Percentiles rank a stretch among this genome's conserved stretches.
Evolutionary conservation across 495 filamentous ascomycete species (phyloP).

Genomic region (Saxophila tyrrhenica): DNA sequence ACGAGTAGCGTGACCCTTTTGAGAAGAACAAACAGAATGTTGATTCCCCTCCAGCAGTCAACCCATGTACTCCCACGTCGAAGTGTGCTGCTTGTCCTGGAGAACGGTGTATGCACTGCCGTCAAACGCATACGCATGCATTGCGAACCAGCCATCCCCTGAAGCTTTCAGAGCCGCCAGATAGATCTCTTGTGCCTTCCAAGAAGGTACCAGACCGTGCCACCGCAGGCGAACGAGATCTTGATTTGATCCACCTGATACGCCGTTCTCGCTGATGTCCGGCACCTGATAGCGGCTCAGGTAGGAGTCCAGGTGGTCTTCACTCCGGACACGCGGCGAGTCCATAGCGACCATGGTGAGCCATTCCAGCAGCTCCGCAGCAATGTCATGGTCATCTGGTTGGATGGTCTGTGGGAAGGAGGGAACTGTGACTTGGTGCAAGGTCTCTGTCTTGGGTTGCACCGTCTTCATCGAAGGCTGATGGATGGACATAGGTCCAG

Average conservation of each 20-base stretch:
- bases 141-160: conserved; percentile 24
- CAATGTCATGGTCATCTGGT: conserved; percentile 22
- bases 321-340: conserved; percentile 55
- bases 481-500: conserved; percentile 22
- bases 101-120: conserved; percentile 19
- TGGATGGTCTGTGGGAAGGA: neutral
- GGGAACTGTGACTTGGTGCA: conserved; percentile 6
- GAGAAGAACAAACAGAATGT: too few relatives aligned
- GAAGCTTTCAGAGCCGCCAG: conserved; percentile 17
- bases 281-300: conserved; percentile 71
- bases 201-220: conserved; percentile 26
- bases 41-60: too few relatives aligned
- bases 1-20: too few relatives aligned
- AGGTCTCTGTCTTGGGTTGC: neutral
- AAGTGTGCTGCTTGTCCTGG: conserved; percentile 2
- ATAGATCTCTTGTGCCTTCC: conserved; percentile 22
- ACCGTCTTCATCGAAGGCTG: conserved; percentile 6
- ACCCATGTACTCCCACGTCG: conserved; percentile 18
- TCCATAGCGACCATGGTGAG: conserved; percentile 58
- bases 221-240: conserved; percentile 25
- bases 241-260: neutral
- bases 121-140: conserved; percentile 23
- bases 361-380: conserved; percentile 70
- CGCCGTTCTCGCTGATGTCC: conserved; percentile 17
- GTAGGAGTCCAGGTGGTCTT: conserved; percentile 69